Evolutionary conservation across 257 asterid genomes (phyloP).

Genomic region (Penstemon eatonii): DNA sequence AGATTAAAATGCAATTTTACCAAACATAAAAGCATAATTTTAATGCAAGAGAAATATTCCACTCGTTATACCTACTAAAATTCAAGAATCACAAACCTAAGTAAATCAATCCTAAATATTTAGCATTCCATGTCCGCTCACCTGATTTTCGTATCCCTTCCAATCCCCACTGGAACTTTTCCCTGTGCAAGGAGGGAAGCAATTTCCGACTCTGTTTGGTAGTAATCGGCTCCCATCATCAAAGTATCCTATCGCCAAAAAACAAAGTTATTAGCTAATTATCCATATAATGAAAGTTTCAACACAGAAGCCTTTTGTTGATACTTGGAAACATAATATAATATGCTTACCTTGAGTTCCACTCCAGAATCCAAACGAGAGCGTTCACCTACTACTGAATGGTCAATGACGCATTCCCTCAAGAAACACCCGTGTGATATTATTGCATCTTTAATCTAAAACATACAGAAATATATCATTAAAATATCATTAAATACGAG

Average conservation of each 20-base stretch:
- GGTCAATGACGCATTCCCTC: slow-evolving; percentile 76
- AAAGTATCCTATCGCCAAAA: slow-evolving; percentile 56
- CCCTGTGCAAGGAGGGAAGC: slow-evolving; percentile 83
- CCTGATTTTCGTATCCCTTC: slow-evolving; percentile 86
- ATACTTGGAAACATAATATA: not conserved
- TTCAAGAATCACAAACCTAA: too few relatives aligned
- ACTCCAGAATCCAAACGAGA: slow-evolving; percentile 92
- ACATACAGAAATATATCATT: slow-evolving; percentile 12
- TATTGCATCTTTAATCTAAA: slow-evolving; percentile 87
- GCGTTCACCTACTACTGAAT: slow-evolving; percentile 90
- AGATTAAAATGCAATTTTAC: too few relatives aligned
- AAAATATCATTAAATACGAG: slow-evolving; percentile 8
- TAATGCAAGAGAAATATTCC: too few relatives aligned
- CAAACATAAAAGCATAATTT: too few relatives aligned
- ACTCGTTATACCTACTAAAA: too few relatives aligned
- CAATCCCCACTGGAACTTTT: slow-evolving; percentile 84
- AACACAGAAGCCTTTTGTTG: not conserved
- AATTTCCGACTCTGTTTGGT: slow-evolving; percentile 91
- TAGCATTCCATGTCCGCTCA: slow-evolving; percentile 21
- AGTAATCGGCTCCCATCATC: slow-evolving; percentile 91
- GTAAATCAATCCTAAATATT: too few relatives aligned
- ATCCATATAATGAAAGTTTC: not conserved
- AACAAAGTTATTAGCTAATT: not conserved
- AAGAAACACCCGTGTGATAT: slow-evolving; percentile 96
- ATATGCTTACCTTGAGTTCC: slow-evolving; percentile 63